These are phyloP conservation scores for Metarhizium robertsii DNA, from an alignment of 2,329 filamentous ascomycete species.

Conservation along the genomic window DNA sequence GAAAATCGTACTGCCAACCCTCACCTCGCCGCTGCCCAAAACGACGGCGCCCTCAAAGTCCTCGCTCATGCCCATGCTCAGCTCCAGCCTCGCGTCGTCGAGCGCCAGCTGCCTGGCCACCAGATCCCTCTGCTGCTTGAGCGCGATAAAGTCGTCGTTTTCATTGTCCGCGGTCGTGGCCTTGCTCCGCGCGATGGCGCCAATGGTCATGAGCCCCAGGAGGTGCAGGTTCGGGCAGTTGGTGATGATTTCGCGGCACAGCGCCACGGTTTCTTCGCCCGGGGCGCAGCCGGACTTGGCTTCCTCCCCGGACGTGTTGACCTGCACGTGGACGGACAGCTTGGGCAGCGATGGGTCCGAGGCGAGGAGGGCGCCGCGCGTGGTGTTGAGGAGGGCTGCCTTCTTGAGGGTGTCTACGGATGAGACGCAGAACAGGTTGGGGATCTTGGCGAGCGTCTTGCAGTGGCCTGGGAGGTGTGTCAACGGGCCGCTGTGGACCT, in stretches of 20 bases:
- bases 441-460: constrained; percentile 74
- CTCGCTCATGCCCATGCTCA: constrained; percentile 98
- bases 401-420: constrained; percentile 87
- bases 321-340: constrained; percentile 77
- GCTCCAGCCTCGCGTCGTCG: constrained; percentile 53
- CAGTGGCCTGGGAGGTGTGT: constrained; percentile 61
- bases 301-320: constrained; percentile 88
- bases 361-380: constrained; percentile 51
- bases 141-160: constrained; percentile 76
- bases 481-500: background rate
- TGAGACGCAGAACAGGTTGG: constrained; percentile 85
- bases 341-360: constrained; percentile 28
- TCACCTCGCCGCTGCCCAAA: constrained; percentile 79
- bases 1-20: constrained; percentile 91
- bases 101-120: constrained; percentile 45
- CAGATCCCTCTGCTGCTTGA: constrained; percentile 62
- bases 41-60: constrained; percentile 86
- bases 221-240: constrained; percentile 66
- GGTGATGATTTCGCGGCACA: constrained; percentile 62
- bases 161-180: constrained; percentile 65
- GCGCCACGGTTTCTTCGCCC: constrained; percentile 43
- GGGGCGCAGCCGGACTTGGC: constrained; percentile 77
- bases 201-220: constrained; percentile 92
- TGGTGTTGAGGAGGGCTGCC: constrained; percentile 68
- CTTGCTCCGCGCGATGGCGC: constrained; percentile 78